These are phyloP conservation scores for Marsdenia floribunda DNA, from an alignment of 257 asterid species.

Conservation along the genomic window DNA sequence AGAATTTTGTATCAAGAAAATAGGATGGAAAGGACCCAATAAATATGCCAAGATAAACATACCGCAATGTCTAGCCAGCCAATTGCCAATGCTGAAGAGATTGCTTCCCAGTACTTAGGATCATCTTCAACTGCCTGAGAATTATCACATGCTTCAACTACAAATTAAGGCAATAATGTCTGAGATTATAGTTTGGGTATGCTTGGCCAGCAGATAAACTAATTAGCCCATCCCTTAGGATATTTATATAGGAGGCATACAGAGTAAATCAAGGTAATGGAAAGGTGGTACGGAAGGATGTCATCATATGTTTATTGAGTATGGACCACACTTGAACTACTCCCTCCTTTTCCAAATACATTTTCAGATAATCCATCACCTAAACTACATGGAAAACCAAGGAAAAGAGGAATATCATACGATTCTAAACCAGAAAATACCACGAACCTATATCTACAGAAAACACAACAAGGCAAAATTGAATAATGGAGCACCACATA, in stretches of 20 bases:
- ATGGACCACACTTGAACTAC: not conserved
- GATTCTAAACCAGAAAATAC: not conserved
- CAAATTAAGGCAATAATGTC: not conserved
- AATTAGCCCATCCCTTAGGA: not conserved
- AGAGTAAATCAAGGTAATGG: not conserved
- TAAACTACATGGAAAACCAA: not conserved
- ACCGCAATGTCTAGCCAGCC: conserved; percentile 96
- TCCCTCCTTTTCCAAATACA: not conserved
- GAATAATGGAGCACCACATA: not conserved
- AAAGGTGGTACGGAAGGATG: not conserved
- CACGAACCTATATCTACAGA: not conserved
- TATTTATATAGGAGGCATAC: not conserved
- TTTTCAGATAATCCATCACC: not conserved
- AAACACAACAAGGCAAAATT: not conserved
- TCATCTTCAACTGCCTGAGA: conserved; percentile 80
- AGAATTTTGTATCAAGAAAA: not conserved
- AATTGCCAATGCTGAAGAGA: conserved; percentile 85
- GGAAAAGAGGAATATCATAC: not conserved
- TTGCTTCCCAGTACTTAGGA: conserved; percentile 79
- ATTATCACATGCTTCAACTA: conserved; percentile 1
- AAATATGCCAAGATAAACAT: conserved; percentile 20
- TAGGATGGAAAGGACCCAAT: not conserved
- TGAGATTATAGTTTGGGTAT: not conserved
- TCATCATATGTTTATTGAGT: not conserved
- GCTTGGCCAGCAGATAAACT: not conserved